Evolutionary conservation across 768 basidiomycete species (phyloP), one percentile per base, ranked within the genome.

Genomic region (Suillus decipiens): DNA sequence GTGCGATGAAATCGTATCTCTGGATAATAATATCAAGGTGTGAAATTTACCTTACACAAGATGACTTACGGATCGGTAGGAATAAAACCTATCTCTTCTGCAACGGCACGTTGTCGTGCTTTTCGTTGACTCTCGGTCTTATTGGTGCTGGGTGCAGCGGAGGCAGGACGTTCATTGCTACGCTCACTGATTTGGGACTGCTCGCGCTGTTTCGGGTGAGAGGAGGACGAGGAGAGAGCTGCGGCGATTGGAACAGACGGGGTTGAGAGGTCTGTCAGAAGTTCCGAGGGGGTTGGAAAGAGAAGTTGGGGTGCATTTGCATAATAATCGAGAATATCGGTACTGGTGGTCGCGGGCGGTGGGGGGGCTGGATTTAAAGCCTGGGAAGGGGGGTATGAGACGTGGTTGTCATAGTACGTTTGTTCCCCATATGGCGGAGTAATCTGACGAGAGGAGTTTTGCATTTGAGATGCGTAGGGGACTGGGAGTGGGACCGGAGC

Each of bases 1-100:
- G 68, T 92, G 89, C 7, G 89, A 89, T 3, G 89, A 87, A 61
- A 92, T 90, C n/a, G 81, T 80, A 58, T 90, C 89, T 1, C 88
- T 89, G 61, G 15, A 15, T 55, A 5, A 31, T 28, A 39, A 11
- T 22, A 31, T n/a, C 19, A 39, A 59, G 45, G 1, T 5, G 19
- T n/a, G 43, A 6, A 17, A 39, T 41, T 15, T 2, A 11, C 3
- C 4, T 41, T 9, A 10, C 17, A 33, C 43, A 37, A 8, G 37
- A 48, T 24, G 0, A 78, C 86, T 61, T 67, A 88, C 88, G 86
- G 86, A 69, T 89, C 88, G 19, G 86, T 87, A 7, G 83, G 83
- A 0, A 76, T 68, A 64, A 89, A 86, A 0, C 86, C 85, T 24
- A 87, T 76, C 66, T 78, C 81, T 61, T 84, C 79, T 0, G 86